Base-by-base conservation (phyloP, 2,329 filamentous ascomycete species). In the Colletotrichum lindemuthianum region DNA sequence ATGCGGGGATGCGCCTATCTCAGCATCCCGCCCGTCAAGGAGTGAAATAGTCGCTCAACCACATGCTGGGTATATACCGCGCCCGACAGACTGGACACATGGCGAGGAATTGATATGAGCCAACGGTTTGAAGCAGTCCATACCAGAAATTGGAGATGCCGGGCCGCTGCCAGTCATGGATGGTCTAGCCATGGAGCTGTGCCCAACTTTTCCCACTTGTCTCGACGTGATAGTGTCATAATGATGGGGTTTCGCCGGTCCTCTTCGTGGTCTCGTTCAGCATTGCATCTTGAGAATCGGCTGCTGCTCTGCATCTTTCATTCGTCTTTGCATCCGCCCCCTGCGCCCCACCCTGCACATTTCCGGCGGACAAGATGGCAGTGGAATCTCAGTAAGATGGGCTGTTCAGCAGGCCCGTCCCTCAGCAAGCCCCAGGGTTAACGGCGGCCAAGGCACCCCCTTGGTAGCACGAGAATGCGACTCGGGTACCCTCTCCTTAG, bases 401-500 rank as follows among this genome's bases (percentile, higher is more conserved):
- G 60, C 33, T 41, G 44, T 45, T 63, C 60, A 54, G 55, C 41
- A 40, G 48, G 56, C 36, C 43, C 47, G 24, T 33, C 47, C 24
- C 13, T 49, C 59, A 63, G 43, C 50, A 49, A 60, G 43, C 7
- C 36, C 49, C 37, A 39, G 56, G 37, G 36, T 57, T n/a, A 32
- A 4, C 37, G 57, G 51, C 39, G 53, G 54, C 47, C 40, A 43
- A 45, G 56, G 44, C 34, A 12, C 34, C 55, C 44, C n/a, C 51
- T 49, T 43, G 34, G 34, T 40, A 41, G 15, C 50, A 51, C 44
- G 32, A 34, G 36, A 51, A 60, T 37, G 32, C 36, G 57, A 47
- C 51, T 53, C 61, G 61, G 61, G 61, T 61, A 65, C 61, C 40
- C 61, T 65, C 61, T 65, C 61, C 61, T 65, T 43, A 47, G 45